Evolutionary conservation across 2,329 filamentous ascomycete species (phyloP).

Genomic region (Dryadomyces quercivorus): DNA sequence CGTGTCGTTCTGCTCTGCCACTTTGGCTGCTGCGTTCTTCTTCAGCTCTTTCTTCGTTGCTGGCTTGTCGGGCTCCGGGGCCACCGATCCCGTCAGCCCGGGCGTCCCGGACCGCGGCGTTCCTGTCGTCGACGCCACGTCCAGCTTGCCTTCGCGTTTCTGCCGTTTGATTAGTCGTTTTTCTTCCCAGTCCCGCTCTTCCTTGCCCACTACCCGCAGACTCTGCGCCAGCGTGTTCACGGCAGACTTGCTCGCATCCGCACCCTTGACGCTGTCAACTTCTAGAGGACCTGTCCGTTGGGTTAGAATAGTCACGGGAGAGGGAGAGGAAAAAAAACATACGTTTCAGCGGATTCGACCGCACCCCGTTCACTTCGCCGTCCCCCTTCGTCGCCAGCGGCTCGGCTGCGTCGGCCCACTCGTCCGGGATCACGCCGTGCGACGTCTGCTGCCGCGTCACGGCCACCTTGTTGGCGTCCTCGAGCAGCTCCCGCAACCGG

Average conservation of each 20-base stretch:
- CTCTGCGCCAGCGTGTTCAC: slow-evolving; percentile 32
- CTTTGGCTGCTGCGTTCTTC: slow-evolving; percentile 64
- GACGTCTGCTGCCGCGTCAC: slow-evolving; percentile 63
- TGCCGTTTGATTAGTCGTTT: slow-evolving; percentile 54
- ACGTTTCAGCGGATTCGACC: slow-evolving; percentile 51
- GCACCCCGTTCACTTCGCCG: slow-evolving; percentile 39
- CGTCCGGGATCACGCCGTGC: slow-evolving; percentile 64
- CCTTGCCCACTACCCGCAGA: slow-evolving; percentile 49
- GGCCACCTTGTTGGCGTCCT: slow-evolving; percentile 62
- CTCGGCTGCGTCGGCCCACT: slow-evolving; percentile 61
- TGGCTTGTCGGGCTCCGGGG: slow-evolving; percentile 54
- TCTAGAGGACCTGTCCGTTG: slow-evolving; percentile 28
- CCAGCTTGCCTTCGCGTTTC: slow-evolving; percentile 46
- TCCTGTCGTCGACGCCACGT: slow-evolving; percentile 23
- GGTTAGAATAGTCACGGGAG: slow-evolving; percentile 7
- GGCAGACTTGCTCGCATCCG: slow-evolving; percentile 23
- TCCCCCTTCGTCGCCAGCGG: slow-evolving; percentile 24
- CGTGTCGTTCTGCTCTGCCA: slow-evolving; percentile 67
- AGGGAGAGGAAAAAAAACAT: slow-evolving; percentile 18
- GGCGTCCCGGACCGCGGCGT: slow-evolving; percentile 32
- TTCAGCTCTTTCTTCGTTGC: slow-evolving; percentile 78
- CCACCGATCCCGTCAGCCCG: slow-evolving; percentile 48
- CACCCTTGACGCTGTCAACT: slow-evolving; percentile 23
- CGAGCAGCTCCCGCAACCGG: slow-evolving; percentile 60
- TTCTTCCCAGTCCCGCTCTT: slow-evolving; percentile 63